Conservation (phyloP, 805 yeast species). For the Phaffomyces antillensis region DNA sequence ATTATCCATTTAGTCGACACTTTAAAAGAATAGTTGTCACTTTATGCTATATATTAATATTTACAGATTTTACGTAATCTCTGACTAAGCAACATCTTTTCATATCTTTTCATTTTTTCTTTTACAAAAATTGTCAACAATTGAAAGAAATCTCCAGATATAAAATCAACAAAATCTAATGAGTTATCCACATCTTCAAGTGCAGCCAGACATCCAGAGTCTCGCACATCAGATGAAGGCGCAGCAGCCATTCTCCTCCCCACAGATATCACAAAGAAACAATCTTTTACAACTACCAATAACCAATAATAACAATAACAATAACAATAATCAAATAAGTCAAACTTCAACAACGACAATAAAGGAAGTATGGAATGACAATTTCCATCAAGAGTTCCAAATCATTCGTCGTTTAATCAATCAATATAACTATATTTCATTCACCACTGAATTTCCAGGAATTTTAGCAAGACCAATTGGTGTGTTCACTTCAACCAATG, state of each 20-base stretch:
- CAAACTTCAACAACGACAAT: conserved; percentile 34
- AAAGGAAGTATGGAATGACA: conserved; percentile 69
- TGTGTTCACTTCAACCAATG: conserved; percentile 78
- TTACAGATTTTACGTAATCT: too few relatives aligned
- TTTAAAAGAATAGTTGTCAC: too few relatives aligned
- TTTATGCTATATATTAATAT: too few relatives aligned
- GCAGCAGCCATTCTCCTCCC: neutral
- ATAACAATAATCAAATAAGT: conserved; percentile 15
- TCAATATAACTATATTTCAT: conserved; percentile 51
- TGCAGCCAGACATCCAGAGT: conserved; percentile 12
- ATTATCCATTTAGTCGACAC: too few relatives aligned
- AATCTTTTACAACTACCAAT: conserved; percentile 11
- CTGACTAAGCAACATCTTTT: too few relatives aligned
- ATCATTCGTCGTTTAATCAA: conserved; percentile 51
- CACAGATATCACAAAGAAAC: neutral
- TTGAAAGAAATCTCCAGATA: neutral
- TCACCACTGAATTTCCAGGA: conserved; percentile 94
- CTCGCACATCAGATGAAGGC: conserved; percentile 3
- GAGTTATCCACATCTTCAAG: conserved; percentile 18
- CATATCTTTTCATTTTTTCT: too few relatives aligned
- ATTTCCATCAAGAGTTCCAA: conserved; percentile 60
- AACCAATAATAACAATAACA: conserved; percentile 10
- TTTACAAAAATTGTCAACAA: too few relatives aligned
- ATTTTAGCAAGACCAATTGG: conserved; percentile 96
- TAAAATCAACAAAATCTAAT: conserved; percentile 1